A percentile compares a stretch with the other conserved stretches of the same genome.
These are phyloP conservation scores for Emmonsiellopsis sp. DNA, from an alignment of 2,329 filamentous ascomycete species.

Conservation along the genomic window DNA sequence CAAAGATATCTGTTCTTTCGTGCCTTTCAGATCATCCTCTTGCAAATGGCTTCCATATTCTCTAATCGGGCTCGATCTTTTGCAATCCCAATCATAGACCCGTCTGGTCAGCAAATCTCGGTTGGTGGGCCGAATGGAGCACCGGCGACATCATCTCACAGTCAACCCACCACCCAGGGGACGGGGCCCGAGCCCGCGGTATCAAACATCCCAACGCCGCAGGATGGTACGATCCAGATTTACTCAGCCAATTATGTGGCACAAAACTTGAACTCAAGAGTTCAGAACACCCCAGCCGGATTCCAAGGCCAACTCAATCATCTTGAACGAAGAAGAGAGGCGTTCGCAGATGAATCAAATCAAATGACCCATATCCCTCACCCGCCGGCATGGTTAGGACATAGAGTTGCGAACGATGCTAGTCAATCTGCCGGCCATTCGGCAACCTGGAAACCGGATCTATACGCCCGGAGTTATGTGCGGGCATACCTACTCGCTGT, in stretches of 20 bases:
- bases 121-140: not conserved
- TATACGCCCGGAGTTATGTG: constrained; percentile 17
- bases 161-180: not conserved
- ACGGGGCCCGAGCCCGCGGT: not conserved
- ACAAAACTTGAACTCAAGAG: not conserved
- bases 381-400: not conserved
- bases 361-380: not conserved
- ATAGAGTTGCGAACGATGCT: not conserved
- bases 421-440: not conserved
- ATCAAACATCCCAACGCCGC: not conserved
- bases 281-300: not conserved
- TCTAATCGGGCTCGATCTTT: not conserved
- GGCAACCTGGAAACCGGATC: constrained; percentile 8
- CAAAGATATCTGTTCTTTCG: not conserved
- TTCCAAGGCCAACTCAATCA: not conserved
- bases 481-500: constrained; percentile 17
- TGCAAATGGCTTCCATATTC: not conserved
- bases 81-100: constrained; percentile 2
- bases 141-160: not conserved
- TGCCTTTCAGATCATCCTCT: not conserved
- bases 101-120: not conserved
- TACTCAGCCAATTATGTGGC: not conserved
- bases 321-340: constrained; percentile 1
- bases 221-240: not conserved
- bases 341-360: constrained; percentile 1